Base-by-base conservation (phyloP, 1,284 basidiomycete species). In the Cutaneotrichosporon spelunceum region DNA sequence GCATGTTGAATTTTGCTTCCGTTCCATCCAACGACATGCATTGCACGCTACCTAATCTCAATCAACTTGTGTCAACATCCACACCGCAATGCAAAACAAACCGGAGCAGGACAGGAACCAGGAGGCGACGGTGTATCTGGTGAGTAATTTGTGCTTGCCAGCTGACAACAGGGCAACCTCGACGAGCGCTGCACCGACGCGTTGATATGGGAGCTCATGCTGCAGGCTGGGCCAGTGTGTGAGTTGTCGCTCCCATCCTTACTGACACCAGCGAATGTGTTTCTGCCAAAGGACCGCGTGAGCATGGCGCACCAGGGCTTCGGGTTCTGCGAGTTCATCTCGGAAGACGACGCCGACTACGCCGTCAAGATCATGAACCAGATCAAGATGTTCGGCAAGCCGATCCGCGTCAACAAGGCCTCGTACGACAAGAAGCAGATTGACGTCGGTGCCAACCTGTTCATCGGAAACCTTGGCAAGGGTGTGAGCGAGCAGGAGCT, bases 331-430 rank as follows among this genome's bases (percentile, higher is more conserved):
- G 95, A 99, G 82, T 98, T 98, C 79, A 83, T 94, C 77, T 93
- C 93, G 44, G 94, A 98, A 80, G 91, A 93, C 76, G 96, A 98
- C 81, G 93, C 95, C 69, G 94, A 99, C 81, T 99, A 99, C 78
- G 95, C 93, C 64, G 96, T 93, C 84, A 96, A 96, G 83, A 97
- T 98, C 72, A 95, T 99, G 93, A 98, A 99, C 79, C 95, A 98
- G 82, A 97, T 99, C 78, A 99, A 99, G 81, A 82, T 99, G 56
- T 99, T 91, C 84, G 95, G 96, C 47, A 98, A 98, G 76, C 95
- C 95, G 34, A 96, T 99, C 65, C 85, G 95, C 68, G 94, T 99
- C 69, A 97, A 97, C 84, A 97, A 96, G 87, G 91, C 91, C 3
- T 91, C 89, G n/a, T 92, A 91, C 56, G 93, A 96, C 79, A 92